These are phyloP conservation scores for Aquanectria penicillioides DNA, from an alignment of 2,329 filamentous ascomycete species.

Conservation along the genomic window DNA sequence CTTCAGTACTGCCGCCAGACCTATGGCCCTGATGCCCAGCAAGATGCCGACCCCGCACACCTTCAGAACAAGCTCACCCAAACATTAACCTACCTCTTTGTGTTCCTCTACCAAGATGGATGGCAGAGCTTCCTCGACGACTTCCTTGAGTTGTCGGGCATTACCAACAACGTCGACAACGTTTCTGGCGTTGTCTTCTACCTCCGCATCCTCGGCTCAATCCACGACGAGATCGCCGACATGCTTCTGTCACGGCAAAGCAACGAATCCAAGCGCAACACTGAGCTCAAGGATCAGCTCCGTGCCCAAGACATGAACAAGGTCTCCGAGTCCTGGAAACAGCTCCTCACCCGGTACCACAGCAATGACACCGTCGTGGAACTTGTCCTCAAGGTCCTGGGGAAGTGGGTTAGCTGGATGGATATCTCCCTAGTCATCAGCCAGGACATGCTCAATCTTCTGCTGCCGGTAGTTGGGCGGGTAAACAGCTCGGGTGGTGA, in stretches of 20 bases:
- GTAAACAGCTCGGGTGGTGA: constrained; percentile 68
- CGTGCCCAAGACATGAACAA: constrained; percentile 88
- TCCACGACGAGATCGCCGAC: constrained; percentile 98
- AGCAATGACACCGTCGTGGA: constrained; percentile 80
- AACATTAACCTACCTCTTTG: constrained; percentile 93
- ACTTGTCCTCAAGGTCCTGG: constrained; percentile 89
- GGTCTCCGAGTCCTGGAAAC: constrained; percentile 90
- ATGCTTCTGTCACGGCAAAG: constrained; percentile 82
- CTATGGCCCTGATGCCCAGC: constrained; percentile 71
- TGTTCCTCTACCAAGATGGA: constrained; percentile 82
- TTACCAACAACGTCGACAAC: constrained; percentile 74
- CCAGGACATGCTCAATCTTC: constrained; percentile 82
- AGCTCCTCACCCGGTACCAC: constrained; percentile 83
- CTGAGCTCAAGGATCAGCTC: constrained; percentile 89
- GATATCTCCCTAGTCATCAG: constrained; percentile 95
- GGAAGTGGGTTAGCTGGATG: constrained; percentile 98
- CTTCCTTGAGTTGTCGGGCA: constrained; percentile 78
- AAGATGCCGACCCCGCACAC: constrained; percentile 73
- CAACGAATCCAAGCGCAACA: constrained; percentile 85
- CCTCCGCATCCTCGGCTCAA: constrained; percentile 84
- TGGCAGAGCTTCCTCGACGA: constrained; percentile 95
- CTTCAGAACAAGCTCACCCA: constrained; percentile 98
- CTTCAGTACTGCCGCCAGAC: constrained; percentile 81
- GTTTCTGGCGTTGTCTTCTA: constrained; percentile 83
- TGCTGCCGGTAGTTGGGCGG: constrained; percentile 89